Conservation (phyloP, 2,329 filamentous ascomycete species). For the Didymella segeticola region DNA sequence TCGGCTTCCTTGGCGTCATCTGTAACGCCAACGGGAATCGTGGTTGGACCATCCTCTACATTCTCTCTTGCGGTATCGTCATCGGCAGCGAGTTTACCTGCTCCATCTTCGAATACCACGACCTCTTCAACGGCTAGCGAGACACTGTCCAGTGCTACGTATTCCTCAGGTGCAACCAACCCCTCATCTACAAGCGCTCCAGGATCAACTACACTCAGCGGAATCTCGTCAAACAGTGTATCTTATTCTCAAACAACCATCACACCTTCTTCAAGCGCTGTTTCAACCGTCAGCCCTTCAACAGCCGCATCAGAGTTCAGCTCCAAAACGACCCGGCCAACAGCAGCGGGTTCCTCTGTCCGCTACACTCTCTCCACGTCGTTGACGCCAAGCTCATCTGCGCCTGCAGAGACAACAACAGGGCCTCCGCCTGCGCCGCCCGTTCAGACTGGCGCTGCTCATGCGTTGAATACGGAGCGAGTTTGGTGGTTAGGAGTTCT, state of each 20-base stretch:
- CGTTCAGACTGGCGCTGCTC: constrained; percentile 22
- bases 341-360: constrained; percentile 20
- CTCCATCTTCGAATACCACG: not conserved
- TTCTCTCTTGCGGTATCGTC: not conserved
- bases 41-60: not conserved
- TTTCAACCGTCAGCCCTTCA: constrained; percentile 1
- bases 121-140: not conserved
- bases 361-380: constrained; percentile 24
- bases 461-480: constrained; percentile 19
- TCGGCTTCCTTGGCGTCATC: not conserved
- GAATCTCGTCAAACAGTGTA: not conserved
- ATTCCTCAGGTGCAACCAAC: not conserved
- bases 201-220: not conserved
- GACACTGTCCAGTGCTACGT: not conserved
- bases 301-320: not conserved
- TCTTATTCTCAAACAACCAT: not conserved
- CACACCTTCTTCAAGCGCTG: not conserved
- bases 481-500: constrained; percentile 45
- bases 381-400: constrained; percentile 19
- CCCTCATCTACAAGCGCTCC: not conserved
- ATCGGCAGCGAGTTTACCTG: not conserved
- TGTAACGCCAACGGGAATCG: not conserved
- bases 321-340: constrained; percentile 11
- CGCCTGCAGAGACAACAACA: constrained; percentile 19
- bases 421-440: constrained; percentile 38